Base-by-base conservation (phyloP, 2,329 filamentous ascomycete genomes). In the Venturia oleaginea region DNA sequence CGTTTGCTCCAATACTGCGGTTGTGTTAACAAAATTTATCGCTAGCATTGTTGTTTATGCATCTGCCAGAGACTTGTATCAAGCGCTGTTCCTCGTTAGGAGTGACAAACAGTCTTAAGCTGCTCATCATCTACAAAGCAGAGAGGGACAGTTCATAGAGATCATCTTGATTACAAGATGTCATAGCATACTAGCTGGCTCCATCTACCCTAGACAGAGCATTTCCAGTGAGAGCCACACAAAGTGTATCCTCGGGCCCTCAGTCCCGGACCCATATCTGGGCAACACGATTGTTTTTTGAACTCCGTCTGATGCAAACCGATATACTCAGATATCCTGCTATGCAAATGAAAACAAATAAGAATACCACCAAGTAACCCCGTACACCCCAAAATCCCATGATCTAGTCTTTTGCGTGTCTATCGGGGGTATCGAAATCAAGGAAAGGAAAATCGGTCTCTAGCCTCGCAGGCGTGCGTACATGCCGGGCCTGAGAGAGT, bases 161-260 rank as follows among this genome's bases (percentile, higher is more conserved):
- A 22, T 34, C 30, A 57, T 57, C 51, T 34, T 57, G 51, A 34
- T 34, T 34, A 34, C 15, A 34, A 57, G 51, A 57, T 57, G 30
- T 5, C 51, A 57, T 57, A 57, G 27, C 17, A 34, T 34, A 57
- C 51, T 32, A 57, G 51, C 30, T 34, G 27, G 34, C 51, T 34
- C 51, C 51, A 57, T 57, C 27, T 34, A 57, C 51, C 51, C 51
- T 57, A n/a, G 48, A 57, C 30, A 57, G 51, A 57, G 51, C 51
- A 57, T 57, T 34, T 30, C 27, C 30, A 57, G 22, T 57, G 51
- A 34, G 17, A 57, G 51, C 30, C 17, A 34, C 30, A n/a, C 27
- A 22, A 32, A 34, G 51, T 57, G 51, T 57, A 34, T 57, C 51
- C 51, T 57, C 51, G 27, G 51, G 51, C 30, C 30, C 30, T 10